Evolutionary conservation across 345 rosid species (phyloP), one percentile per base, ranked within the genome.

Genomic region (Linum trigynum): DNA sequence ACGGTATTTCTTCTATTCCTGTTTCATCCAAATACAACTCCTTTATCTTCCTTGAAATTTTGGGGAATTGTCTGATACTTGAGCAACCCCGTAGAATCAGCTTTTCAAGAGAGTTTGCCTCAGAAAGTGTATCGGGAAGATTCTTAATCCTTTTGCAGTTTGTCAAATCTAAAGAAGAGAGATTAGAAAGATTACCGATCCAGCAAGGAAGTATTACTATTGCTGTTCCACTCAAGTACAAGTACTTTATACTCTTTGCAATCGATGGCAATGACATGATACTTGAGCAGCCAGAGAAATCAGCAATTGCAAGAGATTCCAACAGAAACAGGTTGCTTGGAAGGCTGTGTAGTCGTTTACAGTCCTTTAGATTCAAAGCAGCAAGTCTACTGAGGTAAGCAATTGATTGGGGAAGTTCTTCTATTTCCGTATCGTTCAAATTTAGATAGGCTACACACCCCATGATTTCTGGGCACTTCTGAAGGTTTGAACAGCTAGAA

Each of bases 261-360:
- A 65, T 56, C 16, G 59, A 58, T n/a, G 71, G 71, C 4, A 68
- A 60, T 1, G 23, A 39, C 38, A 48, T 4, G 56, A 68, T 10
- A 3, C 2, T 68, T 4, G 38, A 39, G 63, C 76, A 64, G 2
- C 12, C 45, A 6, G 5, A 5, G 39, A 73, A 57, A 36, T 1
- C 0, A 16, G 66, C 39, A 6, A 0, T 0, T 35, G 0, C 1
- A 36, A 67, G 72, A 39, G 56, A 68, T 64, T 64, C 60, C 36
- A 73, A 7, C 51, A n/a, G n/a, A n/a, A n/a, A n/a, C n/a, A n/a
- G n/a, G n/a, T n/a, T n/a, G n/a, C n/a, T n/a, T n/a, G n/a, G n/a
- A n/a, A n/a, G n/a, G n/a, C n/a, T n/a, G n/a, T n/a, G n/a, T n/a
- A n/a, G n/a, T n/a, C n/a, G n/a, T n/a, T n/a, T n/a, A n/a, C n/a